phyloP scores from a whole-genome alignment of 1,284 basidiomycete genomes.

The Bjerkandera adusta region DNA sequence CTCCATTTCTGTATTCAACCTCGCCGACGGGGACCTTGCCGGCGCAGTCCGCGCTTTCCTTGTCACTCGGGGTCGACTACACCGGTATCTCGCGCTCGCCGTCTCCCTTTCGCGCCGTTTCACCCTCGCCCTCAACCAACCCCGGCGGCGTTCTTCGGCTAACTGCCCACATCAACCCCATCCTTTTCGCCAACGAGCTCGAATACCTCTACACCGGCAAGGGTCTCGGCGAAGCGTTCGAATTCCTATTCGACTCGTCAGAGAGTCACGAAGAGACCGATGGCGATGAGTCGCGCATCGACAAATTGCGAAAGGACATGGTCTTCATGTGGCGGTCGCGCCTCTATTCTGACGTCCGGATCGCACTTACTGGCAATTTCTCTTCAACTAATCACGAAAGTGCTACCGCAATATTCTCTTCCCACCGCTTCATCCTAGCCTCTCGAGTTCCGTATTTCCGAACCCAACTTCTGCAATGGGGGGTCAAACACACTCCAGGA shows the following conservation, averaged over 20 bases:
- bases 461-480: conserved; percentile 65
- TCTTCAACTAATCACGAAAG: conserved; percentile 60
- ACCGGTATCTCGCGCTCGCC: conserved; percentile 50
- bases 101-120: conserved; percentile 48
- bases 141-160: conserved; percentile 49
- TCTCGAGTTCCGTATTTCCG: conserved; percentile 90
- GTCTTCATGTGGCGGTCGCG: conserved; percentile 96
- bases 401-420: conserved; percentile 81
- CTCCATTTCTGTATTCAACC: conserved; percentile 55
- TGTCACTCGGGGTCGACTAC: conserved; percentile 48
- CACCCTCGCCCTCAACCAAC: conserved; percentile 43
- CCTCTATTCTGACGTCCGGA: conserved; percentile 87
- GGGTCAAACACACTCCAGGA: conserved; percentile 33
- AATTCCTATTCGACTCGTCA: conserved; percentile 81
- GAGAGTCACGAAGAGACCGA: conserved; percentile 52
- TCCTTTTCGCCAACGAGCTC: conserved; percentile 82
- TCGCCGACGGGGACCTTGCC: conserved; percentile 49
- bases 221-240: conserved; percentile 84
- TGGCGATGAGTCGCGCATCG: conserved; percentile 70
- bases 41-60: conserved; percentile 61
- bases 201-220: conserved; percentile 91
- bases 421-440: conserved; percentile 90
- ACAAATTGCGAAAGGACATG: conserved; percentile 88
- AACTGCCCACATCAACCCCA: conserved; percentile 67
- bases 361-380: conserved; percentile 70